These are phyloP conservation scores for Lasiosphaeriaceae sp. DNA, from an alignment of 495 filamentous ascomycete genomes.

Conservation along the genomic window DNA sequence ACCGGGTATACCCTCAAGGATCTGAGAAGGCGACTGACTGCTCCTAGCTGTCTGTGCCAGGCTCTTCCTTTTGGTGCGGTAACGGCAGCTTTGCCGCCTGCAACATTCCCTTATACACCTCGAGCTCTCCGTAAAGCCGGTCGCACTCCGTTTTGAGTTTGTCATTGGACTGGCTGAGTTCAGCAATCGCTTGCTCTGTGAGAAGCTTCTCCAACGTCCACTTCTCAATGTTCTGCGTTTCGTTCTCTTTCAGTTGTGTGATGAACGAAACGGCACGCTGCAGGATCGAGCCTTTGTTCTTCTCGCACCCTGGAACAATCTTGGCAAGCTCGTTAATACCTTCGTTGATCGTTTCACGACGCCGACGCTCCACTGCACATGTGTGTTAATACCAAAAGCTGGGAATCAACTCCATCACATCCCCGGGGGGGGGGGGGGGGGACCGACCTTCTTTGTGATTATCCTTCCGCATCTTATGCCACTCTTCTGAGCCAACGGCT, in stretches of 20 bases:
- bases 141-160: conserved; percentile 81
- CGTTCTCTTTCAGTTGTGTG: conserved; percentile 88
- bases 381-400: conserved; percentile 8
- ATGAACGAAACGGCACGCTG: conserved; percentile 94
- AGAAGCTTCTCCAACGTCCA: conserved; percentile 96
- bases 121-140: conserved; percentile 67
- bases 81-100: conserved; percentile 65
- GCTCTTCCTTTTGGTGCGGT: conserved; percentile 40
- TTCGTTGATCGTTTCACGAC: conserved; percentile 97
- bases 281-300: conserved; percentile 97
- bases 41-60: conserved; percentile 24
- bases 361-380: conserved; percentile 81
- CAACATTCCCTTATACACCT: conserved; percentile 82
- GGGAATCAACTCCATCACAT: not conserved
- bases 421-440: not conserved
- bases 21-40: not conserved
- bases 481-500: conserved; percentile 90
- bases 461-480: conserved; percentile 95
- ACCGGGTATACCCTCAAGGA: conserved; percentile 7
- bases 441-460: conserved; percentile 96
- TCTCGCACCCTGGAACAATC: conserved; percentile 96
- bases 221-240: conserved; percentile 87
- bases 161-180: conserved; percentile 82
- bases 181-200: conserved; percentile 87
- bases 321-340: conserved; percentile 98